Evolutionary conservation across 2,329 filamentous ascomycete species (phyloP), one percentile per base, ranked within the genome.

Genomic region (Aureobasidium leucospermi): DNA sequence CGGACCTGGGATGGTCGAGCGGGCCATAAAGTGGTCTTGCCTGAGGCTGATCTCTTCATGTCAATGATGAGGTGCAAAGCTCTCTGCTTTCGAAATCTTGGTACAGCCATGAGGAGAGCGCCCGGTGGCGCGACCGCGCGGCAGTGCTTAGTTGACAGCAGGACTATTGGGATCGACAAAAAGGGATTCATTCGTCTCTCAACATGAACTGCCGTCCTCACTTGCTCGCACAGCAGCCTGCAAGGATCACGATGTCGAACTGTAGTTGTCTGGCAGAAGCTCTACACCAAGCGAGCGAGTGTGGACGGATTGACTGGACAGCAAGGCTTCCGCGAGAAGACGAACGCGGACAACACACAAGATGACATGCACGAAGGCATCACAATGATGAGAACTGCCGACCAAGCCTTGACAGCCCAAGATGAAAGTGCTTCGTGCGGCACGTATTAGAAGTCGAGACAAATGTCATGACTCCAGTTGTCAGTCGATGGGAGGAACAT

Each of bases 81-180:
- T 29, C 32, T 43, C n/a, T 55, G 23, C n/a, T 34, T 32, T 23
- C 29, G 29, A 23, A 34, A 55, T 42, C 51, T 34, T 53, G 36
- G 49, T 23, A 28, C 5, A 55, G 29, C 23, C 15, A 19, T 23
- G 19, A 51, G 11, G 16, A 34, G n/a, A 38, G 31, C 46, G 29
- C 46, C 8, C n/a, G 28, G 38, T 23, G 49, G 15, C 38, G 19
- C 39, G 23, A 34, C 38, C 51, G 38, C 39, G 6, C 51, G 51
- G 51, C 38, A 43, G 39, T 34, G 39, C 38, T 43, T 53, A 36
- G 39, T 55, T 55, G 51, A 55, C 51, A 55, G 51, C 39, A 43
- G n/a, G 16, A 23, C 51, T 43, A 55, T 55, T 55, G 29, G 19
- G 51, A 55, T 55, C 51, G 51, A 43, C 51, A 38, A 6, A 19